Evolutionary conservation across 1,139 yeast species (phyloP).

Genomic region (Suhomyces taliae): DNA sequence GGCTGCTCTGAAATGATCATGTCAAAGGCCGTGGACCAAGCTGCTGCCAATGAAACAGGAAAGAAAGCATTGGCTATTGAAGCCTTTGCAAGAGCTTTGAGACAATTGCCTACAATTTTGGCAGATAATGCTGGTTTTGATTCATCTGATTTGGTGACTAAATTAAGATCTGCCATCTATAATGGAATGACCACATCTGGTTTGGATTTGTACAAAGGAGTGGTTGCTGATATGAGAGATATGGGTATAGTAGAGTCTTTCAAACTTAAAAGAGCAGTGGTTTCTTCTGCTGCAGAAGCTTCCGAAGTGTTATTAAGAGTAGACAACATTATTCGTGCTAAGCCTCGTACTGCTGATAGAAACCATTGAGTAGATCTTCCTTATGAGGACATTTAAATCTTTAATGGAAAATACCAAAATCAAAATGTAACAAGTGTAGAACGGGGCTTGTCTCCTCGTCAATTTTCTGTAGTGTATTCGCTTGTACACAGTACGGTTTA

Average conservation of each 20-base stretch:
- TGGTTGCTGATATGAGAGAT: slow-evolving; percentile 91
- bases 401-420: too few relatives aligned
- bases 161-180: slow-evolving; percentile 88
- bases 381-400: too few relatives aligned
- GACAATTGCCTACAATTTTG: slow-evolving; percentile 91
- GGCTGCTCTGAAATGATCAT: slow-evolving; percentile 98
- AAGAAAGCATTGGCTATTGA: slow-evolving; percentile 94
- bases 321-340: slow-evolving; percentile 93
- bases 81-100: slow-evolving; percentile 88
- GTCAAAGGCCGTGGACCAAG: slow-evolving; percentile 96
- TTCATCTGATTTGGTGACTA: slow-evolving; percentile 87
- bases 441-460: neutral
- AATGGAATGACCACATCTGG: slow-evolving; percentile 92
- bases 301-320: slow-evolving; percentile 94
- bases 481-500: too few relatives aligned
- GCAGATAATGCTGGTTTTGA: slow-evolving; percentile 98
- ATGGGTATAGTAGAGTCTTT: slow-evolving; percentile 89
- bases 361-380: slow-evolving; percentile 29
- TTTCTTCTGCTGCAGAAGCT: slow-evolving; percentile 95
- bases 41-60: slow-evolving; percentile 91
- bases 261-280: slow-evolving; percentile 91
- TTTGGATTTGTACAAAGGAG: slow-evolving; percentile 79
- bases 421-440: neutral
- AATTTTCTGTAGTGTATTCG: neutral
- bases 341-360: slow-evolving; percentile 96